Evolutionary conservation across 352 stramenopile genomes (phyloP).

Genomic region (Globisporangium emineosum): DNA sequence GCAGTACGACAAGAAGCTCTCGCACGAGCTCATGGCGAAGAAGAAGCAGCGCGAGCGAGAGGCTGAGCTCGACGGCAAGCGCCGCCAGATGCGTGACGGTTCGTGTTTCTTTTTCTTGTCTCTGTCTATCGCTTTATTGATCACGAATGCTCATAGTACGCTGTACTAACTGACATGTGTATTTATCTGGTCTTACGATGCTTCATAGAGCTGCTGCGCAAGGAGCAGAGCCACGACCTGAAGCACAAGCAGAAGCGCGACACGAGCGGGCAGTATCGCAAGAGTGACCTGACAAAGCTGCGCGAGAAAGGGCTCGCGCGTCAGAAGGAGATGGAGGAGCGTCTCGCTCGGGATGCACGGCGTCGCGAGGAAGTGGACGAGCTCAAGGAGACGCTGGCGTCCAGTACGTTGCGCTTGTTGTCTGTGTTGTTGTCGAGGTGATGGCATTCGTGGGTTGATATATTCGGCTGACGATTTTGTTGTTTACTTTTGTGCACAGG

Average conservation of each 20-base stretch:
- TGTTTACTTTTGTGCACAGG: not conserved
- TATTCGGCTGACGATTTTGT: not conserved
- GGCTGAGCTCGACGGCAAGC: constrained; percentile 49
- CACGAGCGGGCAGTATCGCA: constrained; percentile 24
- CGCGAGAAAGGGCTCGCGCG: constrained; percentile 47
- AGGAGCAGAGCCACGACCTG: constrained; percentile 46
- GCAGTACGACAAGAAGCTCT: constrained; percentile 79
- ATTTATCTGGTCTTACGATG: not conserved
- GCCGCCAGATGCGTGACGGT: constrained; percentile 66
- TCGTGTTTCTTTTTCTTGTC: not conserved
- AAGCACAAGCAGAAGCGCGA: constrained; percentile 28
- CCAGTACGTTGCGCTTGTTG: not conserved
- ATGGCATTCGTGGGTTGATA: not conserved
- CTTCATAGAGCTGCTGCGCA: constrained; percentile 52
- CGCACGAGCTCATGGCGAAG: constrained; percentile 52
- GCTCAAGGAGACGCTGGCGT: constrained; percentile 17
- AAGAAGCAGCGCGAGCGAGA: constrained; percentile 70
- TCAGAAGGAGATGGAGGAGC: constrained; percentile 55
- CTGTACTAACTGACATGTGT: not conserved
- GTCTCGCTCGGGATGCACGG: constrained; percentile 38
- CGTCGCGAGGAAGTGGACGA: constrained; percentile 35
- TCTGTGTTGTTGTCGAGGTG: not conserved
- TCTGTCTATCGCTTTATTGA: not conserved
- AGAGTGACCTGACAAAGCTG: constrained; percentile 50
- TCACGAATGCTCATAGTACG: not conserved